phyloP scores from a whole-genome alignment of 1,284 basidiomycete species.

The Nidula niveotomentosa region DNA sequence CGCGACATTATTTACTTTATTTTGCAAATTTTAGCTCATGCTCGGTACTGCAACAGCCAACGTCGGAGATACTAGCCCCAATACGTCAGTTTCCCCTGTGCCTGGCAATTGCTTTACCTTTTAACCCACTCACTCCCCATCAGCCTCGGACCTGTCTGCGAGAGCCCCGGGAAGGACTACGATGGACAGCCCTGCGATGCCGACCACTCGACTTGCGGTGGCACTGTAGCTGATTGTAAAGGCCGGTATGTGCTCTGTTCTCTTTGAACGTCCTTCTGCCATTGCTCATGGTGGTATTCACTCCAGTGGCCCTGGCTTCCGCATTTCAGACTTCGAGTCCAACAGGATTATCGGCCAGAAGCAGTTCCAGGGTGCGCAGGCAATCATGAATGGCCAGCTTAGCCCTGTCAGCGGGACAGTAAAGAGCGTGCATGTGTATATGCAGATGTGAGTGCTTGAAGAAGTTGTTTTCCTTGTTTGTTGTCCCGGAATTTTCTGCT shows the following conservation, averaged over 20 bases:
- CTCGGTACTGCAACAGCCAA: conserved; percentile 54
- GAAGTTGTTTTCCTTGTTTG: no score
- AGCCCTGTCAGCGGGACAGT: conserved; percentile 55
- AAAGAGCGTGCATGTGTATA: conserved; percentile 63
- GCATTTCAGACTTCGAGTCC: conserved; percentile 69
- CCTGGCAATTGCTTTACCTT: conserved; percentile 3
- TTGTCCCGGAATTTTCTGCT: no score
- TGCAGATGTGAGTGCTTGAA: conserved; percentile 56
- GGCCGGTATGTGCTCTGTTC: conserved; percentile 49
- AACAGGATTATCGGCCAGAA: conserved; percentile 66
- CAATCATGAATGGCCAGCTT: conserved; percentile 52
- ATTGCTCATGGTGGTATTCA: background rate
- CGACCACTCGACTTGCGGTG: conserved; percentile 76
- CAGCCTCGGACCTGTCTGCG: conserved; percentile 74
- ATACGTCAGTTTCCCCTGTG: conserved; percentile 50
- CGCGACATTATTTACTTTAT: conserved; percentile 24
- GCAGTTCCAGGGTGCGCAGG: conserved; percentile 66
- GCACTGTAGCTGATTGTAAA: conserved; percentile 63
- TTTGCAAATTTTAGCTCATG: conserved; percentile 1
- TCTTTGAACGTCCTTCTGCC: background rate
- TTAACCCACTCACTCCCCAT: background rate
- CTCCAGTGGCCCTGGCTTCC: conserved; percentile 69
- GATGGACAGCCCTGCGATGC: conserved; percentile 67
- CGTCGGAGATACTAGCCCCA: conserved; percentile 77
- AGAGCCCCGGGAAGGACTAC: conserved; percentile 67